Base-by-base conservation (phyloP, 140 eudicot species). In the Ambrosia hybrid region DNA sequence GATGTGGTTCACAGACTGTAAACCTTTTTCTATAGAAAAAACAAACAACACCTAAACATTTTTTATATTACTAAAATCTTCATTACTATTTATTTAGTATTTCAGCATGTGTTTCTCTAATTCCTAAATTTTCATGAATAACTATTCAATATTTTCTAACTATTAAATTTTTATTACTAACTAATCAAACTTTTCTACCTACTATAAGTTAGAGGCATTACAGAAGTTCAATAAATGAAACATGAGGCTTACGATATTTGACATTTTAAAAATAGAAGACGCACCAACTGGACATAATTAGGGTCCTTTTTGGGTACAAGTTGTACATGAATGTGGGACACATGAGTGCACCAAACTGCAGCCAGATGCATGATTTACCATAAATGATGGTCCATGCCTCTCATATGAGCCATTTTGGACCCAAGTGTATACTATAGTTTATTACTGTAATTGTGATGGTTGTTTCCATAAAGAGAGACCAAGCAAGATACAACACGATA, bases 301-400 rank as follows among this genome's bases (percentile, higher is more conserved):
- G 67, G 67, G 67, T 36, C 67, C 67, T 62, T 62, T 62, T 62
- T 62, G 49, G 46, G 11, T 36, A 12, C 67, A 62, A 62, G 48
- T 36, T 12, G 49, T 62, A 36, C 21, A 62, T 36, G 67, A 62
- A 36, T 36, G 46, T 62, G 48, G 67, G 67, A 34, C 67, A 62
- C 4, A 62, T 37, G 67, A 13, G 49, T 62, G 17, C 48, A 62
- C 48, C 67, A 36, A 62, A 34, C 16, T 13, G 0, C 12, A 62
- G 48, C 67, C 46, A 62, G 67, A 36, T 37, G 46, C 67, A 36
- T 36, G 49, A 48, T 62, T 36, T 37, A 62, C 48, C 67, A 62
- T 62, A 62, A 62, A 62, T 62, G 67, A 62, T 62, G 67, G 67
- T 62, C 67, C 67, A 62, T 36, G 38, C 21, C 26, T 57, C 62